Percentiles rank a stretch among this genome's conserved stretches.
Evolutionary conservation across 1,139 yeast species (phyloP).

Genomic region (Entelexis paramagnoliae): DNA sequence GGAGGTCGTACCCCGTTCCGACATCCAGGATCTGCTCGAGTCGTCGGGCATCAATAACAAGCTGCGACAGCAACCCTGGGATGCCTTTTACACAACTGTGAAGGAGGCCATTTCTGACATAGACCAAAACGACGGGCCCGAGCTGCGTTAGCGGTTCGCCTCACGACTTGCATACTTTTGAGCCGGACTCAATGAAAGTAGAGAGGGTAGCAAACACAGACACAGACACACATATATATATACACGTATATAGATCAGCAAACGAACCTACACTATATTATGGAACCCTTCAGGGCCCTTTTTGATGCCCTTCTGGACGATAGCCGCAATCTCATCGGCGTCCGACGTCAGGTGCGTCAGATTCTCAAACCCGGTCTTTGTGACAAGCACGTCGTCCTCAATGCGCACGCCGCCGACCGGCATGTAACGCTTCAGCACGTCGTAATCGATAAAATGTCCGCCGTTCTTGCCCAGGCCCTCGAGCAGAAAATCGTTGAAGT

Average conservation of each 20-base stretch:
- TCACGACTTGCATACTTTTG: neutral
- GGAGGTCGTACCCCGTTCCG: slow-evolving; percentile 43
- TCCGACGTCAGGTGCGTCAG: slow-evolving; percentile 76
- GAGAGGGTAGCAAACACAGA: too few species aligned
- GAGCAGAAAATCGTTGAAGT: slow-evolving; percentile 74
- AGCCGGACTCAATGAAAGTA: too few species aligned
- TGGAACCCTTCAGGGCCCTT: slow-evolving; percentile 13
- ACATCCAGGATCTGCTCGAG: slow-evolving; percentile 34
- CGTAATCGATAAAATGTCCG: slow-evolving; percentile 51
- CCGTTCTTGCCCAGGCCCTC: slow-evolving; percentile 40
- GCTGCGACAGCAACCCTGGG: slow-evolving; percentile 26
- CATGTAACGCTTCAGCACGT: slow-evolving; percentile 65
- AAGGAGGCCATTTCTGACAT: slow-evolving; percentile 30
- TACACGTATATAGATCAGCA: neutral
- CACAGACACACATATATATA: neutral
- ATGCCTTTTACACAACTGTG: slow-evolving; percentile 30
- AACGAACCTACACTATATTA: slow-evolving; percentile 12
- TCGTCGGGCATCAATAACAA: slow-evolving; percentile 32
- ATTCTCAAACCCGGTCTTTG: slow-evolving; percentile 66
- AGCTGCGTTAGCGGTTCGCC: neutral
- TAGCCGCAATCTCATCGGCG: slow-evolving; percentile 66
- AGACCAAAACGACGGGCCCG: neutral
- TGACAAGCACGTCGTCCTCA: slow-evolving; percentile 82
- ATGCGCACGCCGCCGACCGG: slow-evolving; percentile 92
- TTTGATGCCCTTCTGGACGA: slow-evolving; percentile 57